Conservation (phyloP, 495 filamentous ascomycete species). For the Apiosordaria backusii region DNA sequence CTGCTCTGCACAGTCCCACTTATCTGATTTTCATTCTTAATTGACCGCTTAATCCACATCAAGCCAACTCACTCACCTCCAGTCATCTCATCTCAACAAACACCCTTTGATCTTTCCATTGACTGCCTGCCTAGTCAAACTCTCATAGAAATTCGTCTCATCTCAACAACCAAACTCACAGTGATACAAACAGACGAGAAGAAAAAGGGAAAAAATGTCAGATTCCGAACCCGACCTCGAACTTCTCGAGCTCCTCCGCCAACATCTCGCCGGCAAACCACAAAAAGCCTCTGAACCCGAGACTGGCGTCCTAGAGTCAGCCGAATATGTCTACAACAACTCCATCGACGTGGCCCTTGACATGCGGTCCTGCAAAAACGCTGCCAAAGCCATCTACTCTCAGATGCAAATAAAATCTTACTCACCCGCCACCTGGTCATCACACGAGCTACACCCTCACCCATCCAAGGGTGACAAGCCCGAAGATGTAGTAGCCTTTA, state of each 20-base stretch:
- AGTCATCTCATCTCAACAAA: background rate
- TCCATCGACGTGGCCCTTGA: constrained; percentile 87
- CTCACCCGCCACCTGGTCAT: constrained; percentile 78
- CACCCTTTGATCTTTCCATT: background rate
- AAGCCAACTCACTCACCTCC: background rate
- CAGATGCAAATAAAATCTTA: constrained; percentile 82
- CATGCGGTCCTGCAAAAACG: constrained; percentile 70
- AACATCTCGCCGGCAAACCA: constrained; percentile 63
- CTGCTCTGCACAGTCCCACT: background rate
- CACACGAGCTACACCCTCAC: constrained; percentile 82
- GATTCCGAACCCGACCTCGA: constrained; percentile 89
- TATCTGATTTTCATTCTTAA: background rate
- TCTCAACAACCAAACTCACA: background rate
- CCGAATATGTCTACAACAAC: constrained; percentile 87
- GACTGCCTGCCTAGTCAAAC: background rate
- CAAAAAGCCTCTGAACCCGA: constrained; percentile 51
- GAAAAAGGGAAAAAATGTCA: constrained; percentile 54
- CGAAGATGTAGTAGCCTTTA: constrained; percentile 70
- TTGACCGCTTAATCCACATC: background rate
- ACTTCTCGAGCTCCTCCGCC: constrained; percentile 78
- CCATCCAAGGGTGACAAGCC: constrained; percentile 61
- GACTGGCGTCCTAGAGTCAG: constrained; percentile 76
- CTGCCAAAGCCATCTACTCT: constrained; percentile 71
- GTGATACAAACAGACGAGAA: background rate
- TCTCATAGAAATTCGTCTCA: background rate